A percentile compares a stretch with the other conserved stretches of the same genome.
These are phyloP conservation scores for Cladosporium cucumerinum DNA, from an alignment of 2,329 filamentous ascomycete genomes.

Conservation along the genomic window DNA sequence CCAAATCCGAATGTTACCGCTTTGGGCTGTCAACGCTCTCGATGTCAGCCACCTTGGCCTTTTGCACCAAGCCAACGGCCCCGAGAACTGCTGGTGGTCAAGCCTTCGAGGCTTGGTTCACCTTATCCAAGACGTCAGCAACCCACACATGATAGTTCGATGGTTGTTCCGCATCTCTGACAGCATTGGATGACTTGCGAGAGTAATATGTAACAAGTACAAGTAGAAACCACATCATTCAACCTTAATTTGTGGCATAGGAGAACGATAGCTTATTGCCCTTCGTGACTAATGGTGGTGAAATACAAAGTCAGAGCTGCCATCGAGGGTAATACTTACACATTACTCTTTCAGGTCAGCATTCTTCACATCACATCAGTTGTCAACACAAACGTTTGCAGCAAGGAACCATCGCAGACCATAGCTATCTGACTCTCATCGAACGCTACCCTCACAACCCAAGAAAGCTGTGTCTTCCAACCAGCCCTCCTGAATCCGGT, in stretches of 20 bases:
- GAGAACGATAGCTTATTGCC: not conserved
- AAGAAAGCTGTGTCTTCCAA: conserved; percentile 1
- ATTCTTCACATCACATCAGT: not conserved
- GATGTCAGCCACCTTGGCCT: not conserved
- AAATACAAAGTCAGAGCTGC: too few relatives aligned
- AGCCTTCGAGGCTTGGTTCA: not conserved
- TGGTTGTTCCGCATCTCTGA: not conserved
- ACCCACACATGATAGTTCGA: not conserved
- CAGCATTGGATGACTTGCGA: not conserved
- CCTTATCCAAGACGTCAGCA: not conserved
- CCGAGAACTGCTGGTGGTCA: not conserved
- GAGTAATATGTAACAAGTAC: too few relatives aligned
- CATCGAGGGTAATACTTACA: not conserved
- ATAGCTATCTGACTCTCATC: conserved; percentile 11
- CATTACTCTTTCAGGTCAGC: not conserved
- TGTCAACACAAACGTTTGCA: not conserved
- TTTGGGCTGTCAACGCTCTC: not conserved
- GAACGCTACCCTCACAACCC: conserved; percentile 8
- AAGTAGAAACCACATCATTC: not conserved
- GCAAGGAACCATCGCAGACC: conserved; percentile 15
- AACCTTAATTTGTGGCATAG: not conserved
- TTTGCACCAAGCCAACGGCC: not conserved
- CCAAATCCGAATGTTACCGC: not conserved
- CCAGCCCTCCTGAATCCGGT: not conserved
- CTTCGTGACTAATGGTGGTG: not conserved